These are phyloP conservation scores for Xerophyta viscosa DNA, from an alignment of 106 monocot species.

Conservation along the genomic window DNA sequence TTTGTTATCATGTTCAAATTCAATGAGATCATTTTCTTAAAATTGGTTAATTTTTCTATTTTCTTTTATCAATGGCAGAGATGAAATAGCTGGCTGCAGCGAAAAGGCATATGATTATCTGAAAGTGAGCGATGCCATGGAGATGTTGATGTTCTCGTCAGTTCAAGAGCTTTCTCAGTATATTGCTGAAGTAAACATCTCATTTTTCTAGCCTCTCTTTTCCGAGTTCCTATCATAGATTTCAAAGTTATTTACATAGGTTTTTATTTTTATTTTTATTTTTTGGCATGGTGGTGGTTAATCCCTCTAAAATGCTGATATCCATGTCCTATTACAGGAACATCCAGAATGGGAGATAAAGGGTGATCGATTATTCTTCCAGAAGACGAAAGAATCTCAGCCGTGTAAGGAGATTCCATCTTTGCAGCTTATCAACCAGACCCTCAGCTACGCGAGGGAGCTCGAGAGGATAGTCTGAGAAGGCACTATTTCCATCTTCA, in stretches of 20 bases:
- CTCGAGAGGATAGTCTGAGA: conserved; percentile 74
- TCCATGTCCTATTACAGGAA: too few relatives aligned
- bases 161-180: conserved; percentile 74
- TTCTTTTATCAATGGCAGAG: conserved; percentile 36
- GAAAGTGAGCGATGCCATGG: conserved; percentile 63
- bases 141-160: conserved; percentile 78
- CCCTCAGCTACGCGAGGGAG: conserved; percentile 89
- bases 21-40: too few relatives aligned
- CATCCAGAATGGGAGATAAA: conserved; percentile 71
- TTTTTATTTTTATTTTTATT: too few relatives aligned
- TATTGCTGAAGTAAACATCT: conserved; percentile 72
- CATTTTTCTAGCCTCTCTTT: too few relatives aligned
- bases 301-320: too few relatives aligned
- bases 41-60: too few relatives aligned
- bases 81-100: conserved; percentile 95
- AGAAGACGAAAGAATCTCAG: conserved; percentile 78
- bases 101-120: conserved; percentile 95
- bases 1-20: too few relatives aligned
- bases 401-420: conserved; percentile 94
- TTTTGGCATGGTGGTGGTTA: too few relatives aligned
- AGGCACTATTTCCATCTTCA: background rate
- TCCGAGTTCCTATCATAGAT: too few relatives aligned
- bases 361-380: conserved; percentile 57
- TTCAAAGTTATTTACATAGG: too few relatives aligned
- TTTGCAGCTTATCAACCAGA: conserved; percentile 85